Evolutionary conservation across 2,329 filamentous ascomycete genomes (phyloP).

Genomic region (Arthrobotrys sphaeroides): DNA sequence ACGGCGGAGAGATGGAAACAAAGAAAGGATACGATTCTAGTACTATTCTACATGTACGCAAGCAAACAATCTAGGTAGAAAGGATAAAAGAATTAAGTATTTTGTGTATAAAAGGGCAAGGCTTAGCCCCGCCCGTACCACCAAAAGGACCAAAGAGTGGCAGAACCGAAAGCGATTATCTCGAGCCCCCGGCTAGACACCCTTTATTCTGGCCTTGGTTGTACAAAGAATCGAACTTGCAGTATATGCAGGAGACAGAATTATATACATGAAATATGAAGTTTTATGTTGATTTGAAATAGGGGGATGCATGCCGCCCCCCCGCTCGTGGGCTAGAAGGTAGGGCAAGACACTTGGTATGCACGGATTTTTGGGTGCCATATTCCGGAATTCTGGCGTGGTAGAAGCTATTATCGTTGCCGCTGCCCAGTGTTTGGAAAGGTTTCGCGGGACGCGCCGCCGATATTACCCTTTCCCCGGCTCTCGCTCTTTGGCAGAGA

Average conservation of each 20-base stretch:
- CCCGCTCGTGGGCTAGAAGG: not conserved
- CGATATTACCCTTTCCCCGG: not conserved
- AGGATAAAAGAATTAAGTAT: constrained; percentile 14
- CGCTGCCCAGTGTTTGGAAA: not conserved
- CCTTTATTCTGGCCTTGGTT: constrained; percentile 8
- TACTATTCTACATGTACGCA: constrained; percentile 12
- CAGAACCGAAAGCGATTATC: not conserved
- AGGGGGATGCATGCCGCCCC: too few relatives aligned
- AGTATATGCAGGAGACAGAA: too few relatives aligned
- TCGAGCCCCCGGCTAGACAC: not conserved
- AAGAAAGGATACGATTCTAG: constrained; percentile 13
- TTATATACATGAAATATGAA: constrained; percentile 47
- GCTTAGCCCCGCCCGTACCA: not conserved
- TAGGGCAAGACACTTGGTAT: constrained; percentile 22
- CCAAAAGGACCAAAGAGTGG: not conserved
- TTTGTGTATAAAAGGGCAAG: not conserved
- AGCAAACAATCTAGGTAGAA: constrained; percentile 20
- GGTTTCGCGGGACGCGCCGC: not conserved
- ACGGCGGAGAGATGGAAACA: too few relatives aligned
- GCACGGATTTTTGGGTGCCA: not conserved
- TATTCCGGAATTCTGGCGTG: not conserved
- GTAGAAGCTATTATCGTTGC: too few relatives aligned
- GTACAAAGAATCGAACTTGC: constrained; percentile 4
- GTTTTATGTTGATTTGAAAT: constrained; percentile 6
- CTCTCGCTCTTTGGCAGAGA: constrained; percentile 12